Evolutionary conservation across 176 grass and related monocot genomes (phyloP), one percentile per base, ranked within the genome.

Genomic region (Juncus effusus): DNA sequence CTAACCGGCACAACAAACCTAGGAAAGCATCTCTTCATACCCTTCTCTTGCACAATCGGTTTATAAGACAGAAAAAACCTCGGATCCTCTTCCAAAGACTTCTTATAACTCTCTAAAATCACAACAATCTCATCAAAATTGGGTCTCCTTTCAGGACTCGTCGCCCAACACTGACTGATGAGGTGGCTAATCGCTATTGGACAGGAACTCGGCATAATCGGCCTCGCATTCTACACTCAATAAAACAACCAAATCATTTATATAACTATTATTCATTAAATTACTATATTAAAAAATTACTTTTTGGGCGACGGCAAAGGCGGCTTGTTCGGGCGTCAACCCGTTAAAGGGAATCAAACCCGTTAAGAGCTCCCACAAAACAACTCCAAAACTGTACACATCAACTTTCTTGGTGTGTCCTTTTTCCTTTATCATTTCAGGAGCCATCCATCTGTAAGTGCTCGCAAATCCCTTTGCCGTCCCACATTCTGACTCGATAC

Each of bases 401-500:
- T 99, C 95, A 28, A 99, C 85, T 68, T 99, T 99, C 62, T 90
- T 80, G 9, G 88, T 99, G 79, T 99, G 95, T 62, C 40, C 79
- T 71, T 99, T 93, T 77, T 92, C 95, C 68, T 87, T 93, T 55
- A 99, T 93, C 85, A 99, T 90, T 72, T 99, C 95, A 1, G 95
- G 95, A 67, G 95, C 89, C 95, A 99, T 99, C 95, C 95, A 99
- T 16, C 95, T 78, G 56, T 94, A 90, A 8, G 95, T 99, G 14
- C 95, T 87, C 3, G 95, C 91, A 79, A 99, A 99, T 7, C 95
- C 95, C 74, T 93, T 99, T 10, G 76, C 73, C 4, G 78, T 90
- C 53, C 89, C 80, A 14, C 95, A 93, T 75, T 99, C 88, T 0
- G 80, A 93, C 76, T 99, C 94, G 58, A 99, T 63, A 56, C 95